Evolutionary conservation across 768 basidiomycete species (phyloP), one percentile per base, ranked within the genome.

Genomic region (Leccinum pellstonianum): DNA sequence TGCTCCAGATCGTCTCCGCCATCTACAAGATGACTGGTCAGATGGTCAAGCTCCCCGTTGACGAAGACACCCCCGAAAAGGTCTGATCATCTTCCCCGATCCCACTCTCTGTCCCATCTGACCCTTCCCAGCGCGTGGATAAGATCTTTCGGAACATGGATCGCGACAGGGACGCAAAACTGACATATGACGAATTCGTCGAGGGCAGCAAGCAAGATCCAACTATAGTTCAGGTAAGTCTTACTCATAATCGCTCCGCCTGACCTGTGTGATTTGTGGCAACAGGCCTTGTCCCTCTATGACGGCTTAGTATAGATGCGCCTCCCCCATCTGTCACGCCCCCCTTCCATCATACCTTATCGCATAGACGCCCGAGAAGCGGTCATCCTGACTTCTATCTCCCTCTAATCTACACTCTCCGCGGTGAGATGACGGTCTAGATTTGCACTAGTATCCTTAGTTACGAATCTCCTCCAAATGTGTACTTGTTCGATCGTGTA

Each of bases 1-100:
- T 99, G 97, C 86, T 98, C 33, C 88, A 93, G 79, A 99, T 99
- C 72, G 97, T 99, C 9, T 86, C 90, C 68, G 90, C 93, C 49
- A 99, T 99, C 78, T 99, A 98, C 83, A 98, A 96, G 84, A 98
- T 99, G 97, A 98, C 97, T 4, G 97, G 97, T 19, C 88, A 95
- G 75, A 98, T 98, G 95, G 96, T 98, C 64, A 95, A 95, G 73
- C 85, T 98, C 21, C 95, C 97, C n/a, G 80, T 88, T 43, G 97
- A 98, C 72, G 97, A 99, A 76, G 95, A 98, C 77, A 99, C 97
- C n/a, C 96, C 97, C 2, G 95, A 98, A 76, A 99, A 98, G 91
- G 95, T 86, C 9, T 50, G 17, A 27, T 25, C 67, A 17, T 12
- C 55, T 75, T 60, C 57, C 55, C 38, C 23, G 54, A 31, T 48